phyloP scores from a whole-genome alignment of 257 asterid genomes.

The Leonotis leonurus region DNA sequence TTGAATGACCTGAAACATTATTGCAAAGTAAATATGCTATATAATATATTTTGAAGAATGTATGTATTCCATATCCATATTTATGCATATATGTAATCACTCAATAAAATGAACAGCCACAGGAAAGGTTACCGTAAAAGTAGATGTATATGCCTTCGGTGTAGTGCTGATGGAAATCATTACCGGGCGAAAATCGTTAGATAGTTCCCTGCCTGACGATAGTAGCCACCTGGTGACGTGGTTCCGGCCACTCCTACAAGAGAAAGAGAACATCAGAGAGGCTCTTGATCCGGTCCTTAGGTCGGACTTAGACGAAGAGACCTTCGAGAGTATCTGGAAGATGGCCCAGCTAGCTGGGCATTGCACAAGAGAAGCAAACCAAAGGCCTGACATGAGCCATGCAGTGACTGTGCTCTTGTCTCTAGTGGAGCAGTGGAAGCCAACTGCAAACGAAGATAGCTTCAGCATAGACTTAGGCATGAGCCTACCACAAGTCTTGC shows the following conservation, averaged over 20 bases:
- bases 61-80: background rate
- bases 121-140: constrained; percentile 79
- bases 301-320: constrained; percentile 38
- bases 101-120: constrained; percentile 46
- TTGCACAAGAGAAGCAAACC: constrained; percentile 68
- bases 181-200: constrained; percentile 67
- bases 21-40: background rate
- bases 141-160: constrained; percentile 80
- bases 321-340: constrained; percentile 38
- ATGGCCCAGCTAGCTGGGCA: constrained; percentile 73
- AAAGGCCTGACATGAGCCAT: constrained; percentile 79
- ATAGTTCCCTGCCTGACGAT: constrained; percentile 59
- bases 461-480: constrained; percentile 28
- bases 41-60: background rate
- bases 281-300: constrained; percentile 42
- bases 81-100: background rate
- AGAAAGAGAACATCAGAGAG: constrained; percentile 33
- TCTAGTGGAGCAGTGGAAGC: constrained; percentile 75
- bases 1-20: background rate
- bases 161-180: constrained; percentile 83
- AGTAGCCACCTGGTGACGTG: constrained; percentile 54
- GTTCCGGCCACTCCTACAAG: constrained; percentile 46
- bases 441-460: constrained; percentile 28
- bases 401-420: constrained; percentile 59
- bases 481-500: constrained; percentile 61